phyloP scores from a whole-genome alignment of 1,139 yeast genomes.

The Pichia sp. region DNA sequence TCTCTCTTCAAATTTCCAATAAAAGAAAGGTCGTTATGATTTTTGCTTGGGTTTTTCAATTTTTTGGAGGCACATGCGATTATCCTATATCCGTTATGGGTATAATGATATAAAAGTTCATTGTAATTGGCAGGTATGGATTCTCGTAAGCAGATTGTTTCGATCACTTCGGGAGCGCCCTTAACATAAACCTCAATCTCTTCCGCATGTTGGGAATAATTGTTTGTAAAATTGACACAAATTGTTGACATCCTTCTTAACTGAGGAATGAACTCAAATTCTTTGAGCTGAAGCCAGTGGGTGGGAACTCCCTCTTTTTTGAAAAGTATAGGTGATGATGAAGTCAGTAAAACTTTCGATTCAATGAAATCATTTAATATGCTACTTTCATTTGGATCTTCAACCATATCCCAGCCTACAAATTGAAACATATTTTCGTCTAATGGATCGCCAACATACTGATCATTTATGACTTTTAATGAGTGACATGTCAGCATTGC shows the following conservation, averaged over 20 bases:
- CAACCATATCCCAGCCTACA: constrained; percentile 71
- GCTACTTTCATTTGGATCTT: constrained; percentile 48
- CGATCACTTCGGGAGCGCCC: constrained; percentile 98
- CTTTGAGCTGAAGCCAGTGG: constrained; percentile 48
- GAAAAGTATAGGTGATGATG: constrained; percentile 46
- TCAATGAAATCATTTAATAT: constrained; percentile 24
- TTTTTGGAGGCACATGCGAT: constrained; percentile 85
- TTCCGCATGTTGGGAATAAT: constrained; percentile 29
- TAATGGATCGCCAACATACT: constrained; percentile 86
- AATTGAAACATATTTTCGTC: constrained; percentile 92
- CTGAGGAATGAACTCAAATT: constrained; percentile 80
- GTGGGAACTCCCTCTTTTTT: constrained; percentile 27
- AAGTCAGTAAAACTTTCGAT: constrained; percentile 38
- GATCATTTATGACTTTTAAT: constrained; percentile 70
- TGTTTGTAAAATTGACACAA: constrained; percentile 35
- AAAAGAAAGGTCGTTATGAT: constrained; percentile 34
- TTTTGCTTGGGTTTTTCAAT: constrained; percentile 27
- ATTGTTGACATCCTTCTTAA: constrained; percentile 90
- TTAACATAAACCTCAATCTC: constrained; percentile 57
- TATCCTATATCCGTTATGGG: constrained; percentile 91
- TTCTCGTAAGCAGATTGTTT: constrained; percentile 65
- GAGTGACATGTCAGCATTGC: constrained; percentile 88
- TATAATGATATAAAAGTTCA: constrained; percentile 71
- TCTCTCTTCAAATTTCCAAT: constrained; percentile 45
- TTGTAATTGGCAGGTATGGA: constrained; percentile 74